Evolutionary conservation across 2,329 filamentous ascomycete genomes (phyloP), one percentile per base, ranked within the genome.

Genomic region (Exophiala sp.): DNA sequence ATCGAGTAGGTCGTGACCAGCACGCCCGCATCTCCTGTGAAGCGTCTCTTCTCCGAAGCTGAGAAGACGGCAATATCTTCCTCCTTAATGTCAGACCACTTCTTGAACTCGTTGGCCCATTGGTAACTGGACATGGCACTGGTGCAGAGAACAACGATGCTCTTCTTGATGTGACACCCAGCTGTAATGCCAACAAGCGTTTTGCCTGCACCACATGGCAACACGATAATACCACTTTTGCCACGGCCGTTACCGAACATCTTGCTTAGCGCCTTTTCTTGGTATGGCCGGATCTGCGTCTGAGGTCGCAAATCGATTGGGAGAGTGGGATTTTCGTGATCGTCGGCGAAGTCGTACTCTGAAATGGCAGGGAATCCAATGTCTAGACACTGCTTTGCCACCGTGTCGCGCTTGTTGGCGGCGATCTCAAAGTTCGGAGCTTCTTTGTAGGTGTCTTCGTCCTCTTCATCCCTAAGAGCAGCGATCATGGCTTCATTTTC

Each of bases 241-340:
- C 93, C 93, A 69, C 93, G 85, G 43, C 91, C 91, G 64, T 98
- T 98, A 64, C 93, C 91, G 66, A 98, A 98, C 93, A 98, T 98
- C 69, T 98, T 98, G 72, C 88, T 95, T 8, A 98, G 74, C 58
- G 89, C 95, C 71, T 96, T 95, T 68, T 98, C 93, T 66, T 98
- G 93, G 62, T 98, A 98, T 73, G 80, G 83, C 65, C 91, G 83
- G 65, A 97, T 97, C 63, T 91, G 86, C 0, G 90, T 91, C 49
- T 84, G 83, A 0, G 91, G 90, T 61, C 86, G 86, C 42, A 97
- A 74, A 66, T 97, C 91, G 60, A 98, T 98, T 50, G 97, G 89
- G 29, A 98, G 74, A 43, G 88, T 95, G 1, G 91, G 81, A 63
- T 97, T 98, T 60, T 82, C 78, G 53, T 86, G 81, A 65, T 98